Percentiles rank a stretch among this genome's conserved stretches.
These are phyloP conservation scores for Sporothrix inflata DNA, from an alignment of 2,329 filamentous ascomycete species.

Conservation along the genomic window DNA sequence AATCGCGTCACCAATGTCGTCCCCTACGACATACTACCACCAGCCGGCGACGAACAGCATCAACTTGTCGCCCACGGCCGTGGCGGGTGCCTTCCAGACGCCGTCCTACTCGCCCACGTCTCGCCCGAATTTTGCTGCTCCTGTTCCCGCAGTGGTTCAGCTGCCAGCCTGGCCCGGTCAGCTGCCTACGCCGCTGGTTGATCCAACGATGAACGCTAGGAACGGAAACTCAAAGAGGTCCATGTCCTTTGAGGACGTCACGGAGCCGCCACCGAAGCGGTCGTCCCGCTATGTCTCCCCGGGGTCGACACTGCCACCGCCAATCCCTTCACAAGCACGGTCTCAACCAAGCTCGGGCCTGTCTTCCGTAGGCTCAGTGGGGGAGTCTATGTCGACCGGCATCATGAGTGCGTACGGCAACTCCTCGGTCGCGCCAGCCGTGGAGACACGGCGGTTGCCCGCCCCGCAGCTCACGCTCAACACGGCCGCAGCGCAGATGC, in stretches of 20 bases:
- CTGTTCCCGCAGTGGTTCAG: neutral
- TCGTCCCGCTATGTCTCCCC: conserved; percentile 39
- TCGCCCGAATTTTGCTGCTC: conserved; percentile 2
- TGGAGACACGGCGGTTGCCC: conserved; percentile 58
- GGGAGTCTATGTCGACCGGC: neutral
- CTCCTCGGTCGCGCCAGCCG: neutral
- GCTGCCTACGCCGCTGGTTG: neutral
- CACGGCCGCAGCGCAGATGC: conserved; percentile 45
- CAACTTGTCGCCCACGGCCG: conserved; percentile 2
- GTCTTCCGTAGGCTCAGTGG: neutral
- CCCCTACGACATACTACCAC: conserved; percentile 47
- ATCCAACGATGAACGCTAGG: conserved; percentile 37
- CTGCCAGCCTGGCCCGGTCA: neutral
- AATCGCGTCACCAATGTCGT: conserved; percentile 43
- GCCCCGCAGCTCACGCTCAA: conserved; percentile 73
- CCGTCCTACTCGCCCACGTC: conserved; percentile 18
- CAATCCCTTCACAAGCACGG: neutral
- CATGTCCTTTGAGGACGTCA: conserved; percentile 50
- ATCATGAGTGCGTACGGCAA: neutral
- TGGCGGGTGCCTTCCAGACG: neutral
- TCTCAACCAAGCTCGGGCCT: neutral
- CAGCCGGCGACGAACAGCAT: conserved; percentile 34
- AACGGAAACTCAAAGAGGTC: conserved; percentile 55
- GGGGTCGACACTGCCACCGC: conserved; percentile 12
- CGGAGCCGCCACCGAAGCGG: conserved; percentile 61